Percentiles rank a stretch among this genome's conserved stretches.
Evolutionary conservation across 2,329 filamentous ascomycete species (phyloP).

Genomic region (Ceratocystis variospora): DNA sequence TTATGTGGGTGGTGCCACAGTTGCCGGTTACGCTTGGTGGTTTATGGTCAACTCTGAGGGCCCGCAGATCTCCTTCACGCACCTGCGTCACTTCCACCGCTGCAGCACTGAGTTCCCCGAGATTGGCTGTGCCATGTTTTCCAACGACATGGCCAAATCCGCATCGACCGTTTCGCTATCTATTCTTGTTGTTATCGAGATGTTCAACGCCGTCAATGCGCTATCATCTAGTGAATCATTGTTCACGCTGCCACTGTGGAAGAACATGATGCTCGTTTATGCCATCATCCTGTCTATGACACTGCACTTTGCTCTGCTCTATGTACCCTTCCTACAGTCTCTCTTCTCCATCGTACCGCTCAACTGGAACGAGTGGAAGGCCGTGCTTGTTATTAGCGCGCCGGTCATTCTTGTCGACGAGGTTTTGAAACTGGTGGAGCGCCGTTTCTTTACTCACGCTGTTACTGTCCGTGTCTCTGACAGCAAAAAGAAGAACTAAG

Average conservation of each 20-base stretch:
- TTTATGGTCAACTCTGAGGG: conserved; percentile 92
- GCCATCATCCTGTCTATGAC: conserved; percentile 88
- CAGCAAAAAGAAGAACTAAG: conserved; percentile 37
- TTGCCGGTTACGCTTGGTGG: conserved; percentile 98
- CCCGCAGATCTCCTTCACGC: conserved; percentile 80
- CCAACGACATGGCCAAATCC: conserved; percentile 69
- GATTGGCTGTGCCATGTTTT: conserved; percentile 86
- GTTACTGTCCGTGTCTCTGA: conserved; percentile 27
- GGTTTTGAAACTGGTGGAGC: conserved; percentile 63
- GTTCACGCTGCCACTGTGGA: conserved; percentile 86
- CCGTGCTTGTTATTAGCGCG: conserved; percentile 73
- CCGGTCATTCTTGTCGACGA: conserved; percentile 87
- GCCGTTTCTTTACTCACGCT: conserved; percentile 47
- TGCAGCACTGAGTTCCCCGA: conserved; percentile 76
- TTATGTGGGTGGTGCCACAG: conserved; percentile 88
- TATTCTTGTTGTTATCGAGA: conserved; percentile 91
- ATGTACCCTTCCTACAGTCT: conserved; percentile 74
- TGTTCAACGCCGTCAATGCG: conserved; percentile 98
- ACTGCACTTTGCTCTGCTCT: conserved; percentile 85
- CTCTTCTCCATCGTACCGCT: conserved; percentile 86
- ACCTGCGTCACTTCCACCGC: conserved; percentile 85
- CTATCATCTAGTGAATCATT: conserved; percentile 90
- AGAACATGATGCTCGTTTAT: conserved; percentile 96
- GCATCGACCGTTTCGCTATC: conserved; percentile 89
- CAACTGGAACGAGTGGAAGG: conserved; percentile 78